Evolutionary conservation across 2,329 filamentous ascomycete species (phyloP), one percentile per base, ranked within the genome.

Genomic region (Coleophoma eucalyptorum): DNA sequence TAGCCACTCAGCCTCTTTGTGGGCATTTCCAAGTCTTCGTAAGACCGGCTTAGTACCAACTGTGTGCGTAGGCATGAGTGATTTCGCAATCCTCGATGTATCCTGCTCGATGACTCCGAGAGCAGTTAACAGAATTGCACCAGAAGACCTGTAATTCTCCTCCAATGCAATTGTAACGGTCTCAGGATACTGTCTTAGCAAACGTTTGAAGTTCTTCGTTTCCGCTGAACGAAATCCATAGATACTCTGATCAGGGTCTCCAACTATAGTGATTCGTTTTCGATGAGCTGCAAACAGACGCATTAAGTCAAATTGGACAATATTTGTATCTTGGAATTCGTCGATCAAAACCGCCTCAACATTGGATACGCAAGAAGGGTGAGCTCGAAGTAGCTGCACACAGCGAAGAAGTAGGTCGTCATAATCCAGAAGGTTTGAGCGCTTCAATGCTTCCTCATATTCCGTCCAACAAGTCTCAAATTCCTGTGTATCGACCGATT

Each of bases 291-390:
- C 90, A 61, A 99, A 86, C 1, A 96, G 77, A 55, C 81, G 86
- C 91, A 97, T 97, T 40, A 99, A 74, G 59, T 97, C 90, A 62
- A 96, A 97, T 67, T 99, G 93, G 4, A 97, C 86, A 18, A 90
- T 81, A 65, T 97, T 99, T 7, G 93, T 97, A 69, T 99, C 93
- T 69, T 99, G 93, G 56, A 97, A 99, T 65, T 99, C 93, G 65
- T 99, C 93, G 55, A 99, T 95, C 43, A 99, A 77, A 6, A 97
- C 91, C 0, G 90, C 83, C 67, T 97, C 85, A 16, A 99, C 84
- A 59, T 96, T 97, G 13, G 86, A 86, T 3, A 97, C 92, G 62
- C 92, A 97, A 13, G 81, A 75, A 0, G 92, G 90, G 58, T 89
- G 80, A 18, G 77, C 73, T 52, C 78, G 79, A 18, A 99, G 77